Evolutionary conservation across 2,329 filamentous ascomycete species (phyloP), one percentile per base, ranked within the genome.

Genomic region (Colletotrichum spinosum): DNA sequence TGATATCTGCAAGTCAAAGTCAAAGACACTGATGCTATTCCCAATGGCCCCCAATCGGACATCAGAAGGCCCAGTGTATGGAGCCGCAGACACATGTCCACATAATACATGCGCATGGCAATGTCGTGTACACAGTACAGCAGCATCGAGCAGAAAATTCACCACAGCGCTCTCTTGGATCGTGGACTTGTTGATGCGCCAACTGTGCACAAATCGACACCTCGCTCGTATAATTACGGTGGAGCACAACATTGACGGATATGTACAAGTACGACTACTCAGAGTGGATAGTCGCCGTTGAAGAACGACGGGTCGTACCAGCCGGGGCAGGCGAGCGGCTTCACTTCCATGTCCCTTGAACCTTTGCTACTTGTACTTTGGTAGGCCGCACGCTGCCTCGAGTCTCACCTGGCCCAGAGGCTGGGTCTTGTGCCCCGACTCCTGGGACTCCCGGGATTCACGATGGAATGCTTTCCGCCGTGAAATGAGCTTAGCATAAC

Each of bases 251-350:
- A 25, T 25, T 25, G 33, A 45, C 9, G 25, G 9, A 42, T 39
- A 38, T 38, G 56, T 33, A 34, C 13, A 33, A 44, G 44, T 11
- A 45, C n/a, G n/a, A 15, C 37, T 33, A 17, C 17, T 17, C 17
- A 17, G 53, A 25, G 3, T 25, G 25, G 25, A 25, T 25, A 25
- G 25, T 25, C 25, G 46, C 58, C 58, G 48, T 62, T 57, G 58
- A 61, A 62, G 63, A 66, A 57, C 52, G 46, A 66, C 41, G 62
- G 58, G 52, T 37, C 35, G 37, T 37, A 46, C 15, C 45, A 37
- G 57, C 37, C 34, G 39, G 57, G 35, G 49, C 25, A 25, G 25
- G 25, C 25, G 25, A 25, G 25, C 25, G 25, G 25, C 25, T 25
- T 25, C 4, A 25, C 25, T 25, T 25, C 25, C 25, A 25, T 25